These are phyloP conservation scores for Candida sp. DNA, from an alignment of 1,139 yeast genomes.

Conservation along the genomic window DNA sequence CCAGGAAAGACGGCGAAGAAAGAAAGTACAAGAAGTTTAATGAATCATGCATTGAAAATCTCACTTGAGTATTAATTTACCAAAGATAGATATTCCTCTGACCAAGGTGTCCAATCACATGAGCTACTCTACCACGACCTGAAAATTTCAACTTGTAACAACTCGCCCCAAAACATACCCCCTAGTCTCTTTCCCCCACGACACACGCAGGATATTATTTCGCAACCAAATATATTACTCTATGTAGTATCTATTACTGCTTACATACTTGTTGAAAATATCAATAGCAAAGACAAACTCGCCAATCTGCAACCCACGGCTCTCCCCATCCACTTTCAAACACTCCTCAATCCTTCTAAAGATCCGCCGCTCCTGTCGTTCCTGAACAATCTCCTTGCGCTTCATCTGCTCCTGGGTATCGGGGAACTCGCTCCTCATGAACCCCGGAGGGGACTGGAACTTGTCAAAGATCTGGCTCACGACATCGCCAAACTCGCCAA, in stretches of 20 bases:
- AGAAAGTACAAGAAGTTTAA: neutral
- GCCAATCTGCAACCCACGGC: slow-evolving; percentile 15
- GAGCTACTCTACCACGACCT: neutral
- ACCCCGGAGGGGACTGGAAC: slow-evolving; percentile 69
- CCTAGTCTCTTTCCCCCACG: neutral
- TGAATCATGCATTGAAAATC: neutral
- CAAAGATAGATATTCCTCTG: neutral
- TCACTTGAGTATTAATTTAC: neutral
- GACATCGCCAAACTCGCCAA: slow-evolving; percentile 25
- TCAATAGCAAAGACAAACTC: slow-evolving; percentile 21
- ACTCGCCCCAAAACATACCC: neutral
- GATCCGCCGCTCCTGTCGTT: slow-evolving; percentile 22
- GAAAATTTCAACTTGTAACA: neutral
- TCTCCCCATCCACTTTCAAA: slow-evolving; percentile 11
- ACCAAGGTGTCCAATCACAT: neutral
- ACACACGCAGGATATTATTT: neutral
- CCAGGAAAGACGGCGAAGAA: neutral
- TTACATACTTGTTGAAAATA: slow-evolving; percentile 20
- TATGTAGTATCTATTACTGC: slow-evolving; percentile 11
- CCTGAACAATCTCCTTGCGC: slow-evolving; percentile 18
- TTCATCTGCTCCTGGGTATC: slow-evolving; percentile 52
- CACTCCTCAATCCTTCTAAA: slow-evolving; percentile 20
- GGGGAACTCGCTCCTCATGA: slow-evolving; percentile 66
- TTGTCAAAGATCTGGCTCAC: slow-evolving; percentile 38
- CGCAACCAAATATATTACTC: slow-evolving; percentile 5